Base-by-base conservation (phyloP, 352 stramenopile genomes). In the Phytophthora cajani region DNA sequence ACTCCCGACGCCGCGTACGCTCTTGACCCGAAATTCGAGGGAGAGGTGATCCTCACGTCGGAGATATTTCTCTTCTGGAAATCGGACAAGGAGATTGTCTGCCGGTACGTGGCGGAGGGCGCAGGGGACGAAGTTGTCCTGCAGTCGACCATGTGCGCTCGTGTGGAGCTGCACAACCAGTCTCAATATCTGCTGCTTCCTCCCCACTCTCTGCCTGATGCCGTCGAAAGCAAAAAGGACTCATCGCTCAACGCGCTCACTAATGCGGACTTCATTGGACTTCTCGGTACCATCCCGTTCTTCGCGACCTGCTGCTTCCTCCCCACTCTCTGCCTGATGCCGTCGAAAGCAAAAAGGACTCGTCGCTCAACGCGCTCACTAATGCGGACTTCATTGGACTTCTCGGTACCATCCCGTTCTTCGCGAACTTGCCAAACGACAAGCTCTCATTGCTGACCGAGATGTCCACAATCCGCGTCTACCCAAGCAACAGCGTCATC, bases 381-480 rank as follows among this genome's bases (percentile, higher is more conserved):
- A 94, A 92, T 55, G 71, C 80, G 27, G 85, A 94, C 56, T 72
- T 92, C 33, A 77, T 93, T 11, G 83, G 84, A 12, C 57, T 92
- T 0, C 65, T 94, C 1, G 66, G 77, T 0, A 78, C 74, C n/a
- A 91, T 94, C 12, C 85, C 87, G 23, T 94, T 94, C 65, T 94
- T 94, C 49, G 69, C 81, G 2, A 79, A 76, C 40, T 76, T 94
- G 36, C 81, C 85, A 1, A 79, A 77, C 19, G 84, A 87, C 23
- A 85, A 91, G 56, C 79, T 94, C 17, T 64, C 72, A 8, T 49
- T 82, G 6, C 74, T 94, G 32, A 92, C 87, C 1, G 87, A 94
- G 50, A 74, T 94, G 62, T 92, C 87, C 3, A 92, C 85, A 16
- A 92, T 94, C 33, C 84, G 87, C 19, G 82, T 93, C 3, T 92